Evolutionary conservation across 2,329 filamentous ascomycete genomes (phyloP).

Genomic region (Triangularia setosa): DNA sequence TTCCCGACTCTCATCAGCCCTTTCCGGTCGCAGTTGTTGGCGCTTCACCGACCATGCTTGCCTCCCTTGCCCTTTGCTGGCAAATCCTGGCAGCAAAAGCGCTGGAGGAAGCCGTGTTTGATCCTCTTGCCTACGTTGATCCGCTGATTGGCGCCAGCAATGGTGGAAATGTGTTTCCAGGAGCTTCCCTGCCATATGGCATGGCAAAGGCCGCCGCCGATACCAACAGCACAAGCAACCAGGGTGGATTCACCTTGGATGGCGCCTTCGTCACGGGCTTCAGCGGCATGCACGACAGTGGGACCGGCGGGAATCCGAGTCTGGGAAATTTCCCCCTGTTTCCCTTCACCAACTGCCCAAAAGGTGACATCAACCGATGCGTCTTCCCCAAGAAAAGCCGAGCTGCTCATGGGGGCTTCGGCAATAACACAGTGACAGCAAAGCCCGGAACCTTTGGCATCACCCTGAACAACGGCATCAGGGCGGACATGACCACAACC

Average conservation of each 20-base stretch:
- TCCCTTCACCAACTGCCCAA: constrained; percentile 58
- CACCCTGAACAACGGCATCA: constrained; percentile 52
- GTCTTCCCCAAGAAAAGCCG: constrained; percentile 50
- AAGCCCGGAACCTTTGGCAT: constrained; percentile 64
- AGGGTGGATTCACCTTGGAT: constrained; percentile 55
- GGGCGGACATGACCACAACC: constrained; percentile 63
- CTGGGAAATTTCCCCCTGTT: constrained; percentile 73
- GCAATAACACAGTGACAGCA: constrained; percentile 49
- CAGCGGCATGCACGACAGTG: constrained; percentile 56
- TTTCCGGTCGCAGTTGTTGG: background rate
- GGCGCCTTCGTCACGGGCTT: constrained; percentile 49
- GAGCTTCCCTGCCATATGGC: constrained; percentile 42
- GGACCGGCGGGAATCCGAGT: constrained; percentile 56
- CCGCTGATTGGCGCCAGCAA: constrained; percentile 41
- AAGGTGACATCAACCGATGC: constrained; percentile 59
- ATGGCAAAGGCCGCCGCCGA: constrained; percentile 58
- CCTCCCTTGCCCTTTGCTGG: constrained; percentile 11
- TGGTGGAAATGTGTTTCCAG: constrained; percentile 42
- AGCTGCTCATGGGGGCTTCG: constrained; percentile 41
- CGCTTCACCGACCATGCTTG: constrained; percentile 12
- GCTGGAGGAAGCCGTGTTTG: constrained; percentile 16
- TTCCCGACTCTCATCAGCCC: background rate
- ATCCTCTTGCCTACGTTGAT: constrained; percentile 24
- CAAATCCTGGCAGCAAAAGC: constrained; percentile 7
- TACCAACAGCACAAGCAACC: constrained; percentile 49